Evolutionary conservation across 805 yeast genomes (phyloP), one percentile per base, ranked within the genome.

Genomic region (Ogataea methylovora): DNA sequence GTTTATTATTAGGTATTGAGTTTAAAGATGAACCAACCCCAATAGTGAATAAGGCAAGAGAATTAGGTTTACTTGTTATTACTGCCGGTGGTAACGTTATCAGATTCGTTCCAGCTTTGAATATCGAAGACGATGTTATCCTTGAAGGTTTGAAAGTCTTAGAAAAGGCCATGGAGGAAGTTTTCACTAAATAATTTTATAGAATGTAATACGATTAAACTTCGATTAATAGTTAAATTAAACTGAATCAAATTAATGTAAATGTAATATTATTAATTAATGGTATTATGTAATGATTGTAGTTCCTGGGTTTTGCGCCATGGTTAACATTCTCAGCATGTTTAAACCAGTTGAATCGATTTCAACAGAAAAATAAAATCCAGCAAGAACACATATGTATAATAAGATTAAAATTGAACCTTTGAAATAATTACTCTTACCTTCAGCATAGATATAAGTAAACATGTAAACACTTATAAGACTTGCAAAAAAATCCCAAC

Each of bases 401-500:
- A 84, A 69, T 42, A 92, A 69, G 10, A 90, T 75, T 52, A 90
- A 63, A 44, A 92, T 85, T 12, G 88, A 79, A 2, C 98, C 97
- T 57, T 92, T 92, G 70, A 92, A 90, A 56, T 92, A 92, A 54
- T 92, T 92, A 21, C 94, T 82, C 52, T 88, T 87, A 2, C 98
- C 98, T 54, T 92, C 98, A 0, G 96, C 95, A 56, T 92, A 92
- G 37, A 92, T 75, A 57, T 92, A 90, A 1, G 95, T 84, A 65
- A 86, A 90, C 58, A 92, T 63, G 41, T 86, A 85, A 37, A 90
- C 92, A 37, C 95, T 81, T 23, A 84, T 74, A 39, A 87, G 69
- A 9, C 85, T 75, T 2, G 94, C 94, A 45, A 87, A 72, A 33
- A 90, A 70, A 56, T 92, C 98, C 97, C 97, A 92, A 39, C 85